These are phyloP conservation scores for Ogataea polymorpha DNA, from an alignment of 805 yeast species.

Conservation along the genomic window DNA sequence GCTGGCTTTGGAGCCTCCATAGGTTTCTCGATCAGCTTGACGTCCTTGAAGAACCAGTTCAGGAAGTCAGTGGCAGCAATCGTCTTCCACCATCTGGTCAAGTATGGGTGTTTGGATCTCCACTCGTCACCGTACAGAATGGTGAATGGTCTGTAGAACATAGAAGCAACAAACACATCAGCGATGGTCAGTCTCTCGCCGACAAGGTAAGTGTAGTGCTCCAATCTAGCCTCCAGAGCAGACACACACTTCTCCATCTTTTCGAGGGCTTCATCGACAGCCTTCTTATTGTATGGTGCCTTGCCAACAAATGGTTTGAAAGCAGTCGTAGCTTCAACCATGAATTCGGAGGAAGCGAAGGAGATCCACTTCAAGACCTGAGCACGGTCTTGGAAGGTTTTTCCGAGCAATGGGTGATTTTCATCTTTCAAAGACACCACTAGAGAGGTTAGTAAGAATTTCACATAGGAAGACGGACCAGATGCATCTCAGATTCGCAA, in stretches of 20 bases:
- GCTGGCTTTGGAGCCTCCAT: constrained; percentile 62
- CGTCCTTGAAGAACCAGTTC: constrained; percentile 47
- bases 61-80: constrained; percentile 45
- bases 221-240: constrained; percentile 54
- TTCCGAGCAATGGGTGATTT: constrained; percentile 52
- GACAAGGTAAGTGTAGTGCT: constrained; percentile 43
- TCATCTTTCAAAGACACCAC: constrained; percentile 46
- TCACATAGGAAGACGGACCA: background rate
- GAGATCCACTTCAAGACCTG: constrained; percentile 75
- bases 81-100: constrained; percentile 51
- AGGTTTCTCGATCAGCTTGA: constrained; percentile 63
- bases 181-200: constrained; percentile 47
- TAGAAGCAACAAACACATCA: constrained; percentile 42
- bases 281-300: constrained; percentile 75
- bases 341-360: constrained; percentile 65
- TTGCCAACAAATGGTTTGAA: constrained; percentile 63
- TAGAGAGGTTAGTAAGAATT: constrained; percentile 26
- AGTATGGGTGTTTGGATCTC: constrained; percentile 47
- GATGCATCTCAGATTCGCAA: constrained; percentile 43
- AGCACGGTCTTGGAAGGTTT: constrained; percentile 60
- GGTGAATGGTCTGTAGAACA: constrained; percentile 46
- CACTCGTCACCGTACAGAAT: constrained; percentile 46
- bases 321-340: constrained; percentile 44
- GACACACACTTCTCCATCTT: constrained; percentile 38
- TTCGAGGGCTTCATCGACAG: constrained; percentile 32